Evolutionary conservation across 1,284 basidiomycete genomes (phyloP).

Genomic region (Pseudozyma thailandica): DNA sequence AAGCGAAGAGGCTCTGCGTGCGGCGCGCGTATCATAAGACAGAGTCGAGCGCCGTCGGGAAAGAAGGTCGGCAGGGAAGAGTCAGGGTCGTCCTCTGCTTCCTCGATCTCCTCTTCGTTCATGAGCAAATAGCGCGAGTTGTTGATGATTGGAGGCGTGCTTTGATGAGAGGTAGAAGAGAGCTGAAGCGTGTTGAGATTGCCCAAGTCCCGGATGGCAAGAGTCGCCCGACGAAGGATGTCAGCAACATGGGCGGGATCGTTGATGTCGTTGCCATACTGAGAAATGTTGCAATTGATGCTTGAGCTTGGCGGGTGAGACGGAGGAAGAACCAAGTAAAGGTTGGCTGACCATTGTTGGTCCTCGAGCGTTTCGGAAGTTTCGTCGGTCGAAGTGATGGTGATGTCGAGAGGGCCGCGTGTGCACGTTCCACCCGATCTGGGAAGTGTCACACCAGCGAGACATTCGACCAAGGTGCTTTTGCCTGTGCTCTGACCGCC

Average conservation of each 20-base stretch:
- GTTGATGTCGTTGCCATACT: constrained; percentile 15
- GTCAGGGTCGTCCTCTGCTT: constrained; percentile 18
- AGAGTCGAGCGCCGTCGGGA: constrained; percentile 10
- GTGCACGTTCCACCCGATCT: constrained; percentile 26
- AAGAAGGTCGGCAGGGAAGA: constrained; percentile 16
- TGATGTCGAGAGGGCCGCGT: constrained; percentile 26
- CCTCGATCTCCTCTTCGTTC: constrained; percentile 11
- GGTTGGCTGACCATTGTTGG: constrained; percentile 5
- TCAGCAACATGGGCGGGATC: constrained; percentile 22
- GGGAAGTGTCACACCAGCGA: constrained; percentile 25
- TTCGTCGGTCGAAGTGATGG: constrained; percentile 10
- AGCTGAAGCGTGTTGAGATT: constrained; percentile 4
- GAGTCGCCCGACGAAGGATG: constrained; percentile 20
- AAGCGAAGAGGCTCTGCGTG: constrained; percentile 26
- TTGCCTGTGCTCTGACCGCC: constrained; percentile 31
- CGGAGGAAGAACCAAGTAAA: constrained; percentile 9
- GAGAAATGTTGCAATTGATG: not conserved
- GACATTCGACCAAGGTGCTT: constrained; percentile 30
- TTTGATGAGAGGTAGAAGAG: not conserved
- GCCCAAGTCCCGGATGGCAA: constrained; percentile 18
- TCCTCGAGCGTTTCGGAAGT: not conserved
- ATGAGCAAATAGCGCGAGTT: constrained; percentile 8
- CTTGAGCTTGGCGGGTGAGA: not conserved
- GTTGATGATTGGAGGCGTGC: not conserved
- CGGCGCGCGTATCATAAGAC: constrained; percentile 8